phyloP scores from a whole-genome alignment of 2,329 filamentous ascomycete genomes.

The Aotearoamyces nothofagi region DNA sequence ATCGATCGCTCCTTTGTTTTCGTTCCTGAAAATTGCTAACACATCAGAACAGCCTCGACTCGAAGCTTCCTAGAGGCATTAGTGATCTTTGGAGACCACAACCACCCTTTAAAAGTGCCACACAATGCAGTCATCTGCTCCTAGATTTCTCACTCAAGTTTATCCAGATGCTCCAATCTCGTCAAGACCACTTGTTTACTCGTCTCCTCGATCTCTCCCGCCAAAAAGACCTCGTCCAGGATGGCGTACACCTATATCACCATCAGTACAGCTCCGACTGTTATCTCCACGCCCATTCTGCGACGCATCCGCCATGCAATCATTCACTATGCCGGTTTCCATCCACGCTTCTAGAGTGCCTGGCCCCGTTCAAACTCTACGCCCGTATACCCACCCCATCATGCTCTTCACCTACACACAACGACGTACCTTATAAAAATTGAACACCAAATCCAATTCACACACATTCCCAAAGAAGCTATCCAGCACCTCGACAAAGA shows the following conservation, averaged over 20 bases:
- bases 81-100: too few relatives aligned
- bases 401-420: neutral
- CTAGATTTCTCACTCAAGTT: too few relatives aligned
- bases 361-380: too few relatives aligned
- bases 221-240: conserved; percentile 92
- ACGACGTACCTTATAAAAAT: conserved; percentile 50
- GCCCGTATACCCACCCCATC: neutral
- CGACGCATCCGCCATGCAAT: conserved; percentile 1
- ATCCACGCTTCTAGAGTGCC: too few relatives aligned
- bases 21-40: too few relatives aligned
- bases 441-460: conserved; percentile 77
- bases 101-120: too few relatives aligned
- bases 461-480: conserved; percentile 96
- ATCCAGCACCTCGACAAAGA: conserved; percentile 97
- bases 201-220: conserved; percentile 96
- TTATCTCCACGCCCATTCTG: too few relatives aligned
- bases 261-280: conserved; percentile 1
- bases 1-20: too few relatives aligned
- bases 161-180: conserved; percentile 86
- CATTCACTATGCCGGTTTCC: conserved; percentile 1
- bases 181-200: conserved; percentile 97
- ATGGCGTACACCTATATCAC: conserved; percentile 73
- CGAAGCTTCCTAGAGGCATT: too few relatives aligned
- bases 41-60: too few relatives aligned
- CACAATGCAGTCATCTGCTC: too few relatives aligned